Evolutionary conservation across 176 grass and related monocot genomes (phyloP).

Genomic region (Eremochloa ophiuroides): DNA sequence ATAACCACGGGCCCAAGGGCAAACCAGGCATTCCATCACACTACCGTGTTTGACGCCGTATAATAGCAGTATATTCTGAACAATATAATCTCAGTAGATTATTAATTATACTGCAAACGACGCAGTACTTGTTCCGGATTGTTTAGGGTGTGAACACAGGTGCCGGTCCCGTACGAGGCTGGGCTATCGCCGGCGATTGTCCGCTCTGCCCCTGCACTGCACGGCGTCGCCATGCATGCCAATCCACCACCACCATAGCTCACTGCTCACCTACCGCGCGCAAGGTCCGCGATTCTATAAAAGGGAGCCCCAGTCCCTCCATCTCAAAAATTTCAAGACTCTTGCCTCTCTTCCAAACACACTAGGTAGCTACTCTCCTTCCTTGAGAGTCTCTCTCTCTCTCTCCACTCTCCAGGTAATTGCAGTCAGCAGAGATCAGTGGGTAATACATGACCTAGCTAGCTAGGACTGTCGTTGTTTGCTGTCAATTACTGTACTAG

Average conservation of each 20-base stretch:
- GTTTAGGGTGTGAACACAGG: neutral
- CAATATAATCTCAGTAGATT: too few relatives aligned
- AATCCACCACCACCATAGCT: too few relatives aligned
- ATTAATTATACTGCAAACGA: too few relatives aligned
- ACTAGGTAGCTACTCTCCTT: too few relatives aligned
- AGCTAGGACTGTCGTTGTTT: too few relatives aligned
- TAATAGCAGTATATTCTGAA: neutral
- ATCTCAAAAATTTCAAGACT: constrained; percentile 53
- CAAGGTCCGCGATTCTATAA: too few relatives aligned
- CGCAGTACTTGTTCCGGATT: neutral
- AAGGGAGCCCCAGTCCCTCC: neutral
- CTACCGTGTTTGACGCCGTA: neutral
- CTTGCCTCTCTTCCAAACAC: neutral
- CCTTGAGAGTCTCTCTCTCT: neutral
- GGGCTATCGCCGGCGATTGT: neutral
- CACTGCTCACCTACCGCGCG: too few relatives aligned
- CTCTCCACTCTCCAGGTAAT: neutral
- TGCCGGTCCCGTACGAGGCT: neutral
- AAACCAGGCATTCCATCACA: neutral
- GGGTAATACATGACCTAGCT: neutral
- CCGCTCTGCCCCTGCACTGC: neutral
- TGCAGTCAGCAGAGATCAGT: neutral
- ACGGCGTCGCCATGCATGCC: neutral
- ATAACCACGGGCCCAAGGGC: neutral
- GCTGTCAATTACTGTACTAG: too few relatives aligned